Evolutionary conservation across 1,284 basidiomycete genomes (phyloP).

Genomic region (Amylostereum areolatum): DNA sequence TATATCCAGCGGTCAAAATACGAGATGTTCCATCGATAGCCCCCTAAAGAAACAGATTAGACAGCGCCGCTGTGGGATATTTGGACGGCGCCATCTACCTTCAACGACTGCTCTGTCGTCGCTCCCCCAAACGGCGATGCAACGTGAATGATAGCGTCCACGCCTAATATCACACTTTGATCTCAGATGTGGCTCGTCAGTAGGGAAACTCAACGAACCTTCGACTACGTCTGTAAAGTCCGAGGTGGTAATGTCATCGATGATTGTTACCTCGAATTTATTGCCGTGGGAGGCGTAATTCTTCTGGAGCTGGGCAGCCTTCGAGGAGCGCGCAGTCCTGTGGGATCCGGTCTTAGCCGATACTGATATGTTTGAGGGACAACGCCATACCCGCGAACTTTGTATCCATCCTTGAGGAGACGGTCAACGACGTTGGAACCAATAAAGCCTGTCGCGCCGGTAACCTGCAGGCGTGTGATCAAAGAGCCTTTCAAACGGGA

Average conservation of each 20-base stretch:
- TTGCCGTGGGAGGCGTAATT: background rate
- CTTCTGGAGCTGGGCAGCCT: background rate
- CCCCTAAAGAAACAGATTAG: too few species aligned
- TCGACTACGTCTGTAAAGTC: background rate
- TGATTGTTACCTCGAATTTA: background rate
- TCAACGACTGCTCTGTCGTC: too few species aligned
- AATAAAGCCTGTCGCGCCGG: too few species aligned
- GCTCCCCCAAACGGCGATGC: background rate
- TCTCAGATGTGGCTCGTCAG: background rate
- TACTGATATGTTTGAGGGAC: background rate
- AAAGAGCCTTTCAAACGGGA: too few species aligned
- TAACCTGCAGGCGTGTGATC: too few species aligned
- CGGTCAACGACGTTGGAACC: slow-evolving; percentile 1
- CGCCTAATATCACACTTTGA: background rate
- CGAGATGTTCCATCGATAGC: too few species aligned
- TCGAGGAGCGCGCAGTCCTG: background rate
- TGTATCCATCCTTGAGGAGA: background rate
- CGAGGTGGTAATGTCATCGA: background rate
- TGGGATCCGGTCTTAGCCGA: background rate
- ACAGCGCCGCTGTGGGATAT: too few species aligned
- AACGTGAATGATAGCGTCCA: slow-evolving; percentile 1
- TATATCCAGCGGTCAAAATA: background rate
- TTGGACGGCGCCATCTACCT: too few species aligned
- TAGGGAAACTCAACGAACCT: background rate
- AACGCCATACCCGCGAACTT: background rate